Conservation (phyloP, 1,139 yeast genomes). For the Blastobotrys persicus region DNA sequence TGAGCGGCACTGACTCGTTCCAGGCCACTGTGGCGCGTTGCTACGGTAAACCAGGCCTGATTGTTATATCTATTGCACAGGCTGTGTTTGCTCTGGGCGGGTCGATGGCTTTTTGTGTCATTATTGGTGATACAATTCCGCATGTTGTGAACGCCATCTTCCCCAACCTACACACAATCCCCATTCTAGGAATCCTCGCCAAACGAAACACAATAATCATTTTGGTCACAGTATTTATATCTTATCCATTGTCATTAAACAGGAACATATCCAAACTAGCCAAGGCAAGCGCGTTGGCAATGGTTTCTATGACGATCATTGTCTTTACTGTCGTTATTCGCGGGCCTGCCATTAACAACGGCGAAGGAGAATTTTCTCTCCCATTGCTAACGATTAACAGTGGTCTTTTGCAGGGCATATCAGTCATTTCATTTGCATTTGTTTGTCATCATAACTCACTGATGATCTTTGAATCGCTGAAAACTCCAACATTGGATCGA, state of each 20-base stretch:
- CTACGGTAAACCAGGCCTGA: constrained; percentile 71
- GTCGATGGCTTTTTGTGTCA: constrained; percentile 88
- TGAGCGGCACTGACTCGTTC: constrained; percentile 73
- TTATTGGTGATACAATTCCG: constrained; percentile 93
- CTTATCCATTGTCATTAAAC: constrained; percentile 80
- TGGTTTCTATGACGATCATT: constrained; percentile 78
- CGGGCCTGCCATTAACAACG: constrained; percentile 56
- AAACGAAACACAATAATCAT: constrained; percentile 66
- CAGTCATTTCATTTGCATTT: constrained; percentile 88
- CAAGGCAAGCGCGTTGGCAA: constrained; percentile 82
- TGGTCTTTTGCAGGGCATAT: constrained; percentile 80
- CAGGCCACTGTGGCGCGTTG: constrained; percentile 84
- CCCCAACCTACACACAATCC: constrained; percentile 46
- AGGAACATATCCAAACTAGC: constrained; percentile 83
- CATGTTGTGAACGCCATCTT: constrained; percentile 75
- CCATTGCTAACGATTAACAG: constrained; percentile 57
- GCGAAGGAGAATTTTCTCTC: constrained; percentile 39
- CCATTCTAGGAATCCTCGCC: constrained; percentile 52
- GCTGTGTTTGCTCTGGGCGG: constrained; percentile 94
- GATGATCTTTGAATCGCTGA: constrained; percentile 80
- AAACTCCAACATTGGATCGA: constrained; percentile 68
- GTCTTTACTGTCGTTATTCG: constrained; percentile 68
- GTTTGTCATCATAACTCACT: constrained; percentile 95
- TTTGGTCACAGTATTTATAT: constrained; percentile 65
- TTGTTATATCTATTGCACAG: constrained; percentile 68